Evolutionary conservation across 371 early-diverging fungal genomes (phyloP), one percentile per base, ranked within the genome.

Genomic region (Mucor circinelloides): DNA sequence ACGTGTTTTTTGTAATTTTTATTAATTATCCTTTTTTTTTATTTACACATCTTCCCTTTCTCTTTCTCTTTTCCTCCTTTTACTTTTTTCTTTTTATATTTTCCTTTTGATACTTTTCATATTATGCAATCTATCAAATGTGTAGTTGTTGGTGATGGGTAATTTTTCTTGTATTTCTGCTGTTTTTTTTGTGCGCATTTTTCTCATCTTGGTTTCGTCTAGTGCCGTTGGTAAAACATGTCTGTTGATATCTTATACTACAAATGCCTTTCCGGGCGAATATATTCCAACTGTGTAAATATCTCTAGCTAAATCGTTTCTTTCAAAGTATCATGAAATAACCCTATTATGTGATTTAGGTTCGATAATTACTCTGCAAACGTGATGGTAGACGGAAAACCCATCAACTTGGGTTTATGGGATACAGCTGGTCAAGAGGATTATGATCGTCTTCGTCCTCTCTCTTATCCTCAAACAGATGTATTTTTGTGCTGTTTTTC

Each of bases 371-470:
- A 95, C 75, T 94, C 93, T 60, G 93, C 92, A 57, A 94, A 95
- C 81, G 92, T 97, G 44, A 88, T 91, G 89, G 91, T 97, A 19
- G 97, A 97, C 79, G 95, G 95, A 61, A 91, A 92, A 79, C 91
- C 90, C 64, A 94, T 97, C 69, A 95, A 93, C 79, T 82, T 98
- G 21, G 96, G 95, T 50, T 88, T 98, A 56, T 98, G 98, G 98
- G 99, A 98, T 90, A 98, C 98, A 21, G 97, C 98, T 65, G 97
- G 95, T 19, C 97, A 98, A 81, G 98, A 98, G 82, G 97, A 96
- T 78, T 97, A 95, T 78, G 97, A 97, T 76, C 91, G 95, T 52
- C 87, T 97, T 68, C 90, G 97, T 42, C 95, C 97, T 27, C 85
- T 97, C 56, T 93, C 94, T 58, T 97, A 97, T 77, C 95, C 96